Evolutionary conservation across 2,329 filamentous ascomycete species (phyloP).

Genomic region (Coleophoma eucalyptorum): DNA sequence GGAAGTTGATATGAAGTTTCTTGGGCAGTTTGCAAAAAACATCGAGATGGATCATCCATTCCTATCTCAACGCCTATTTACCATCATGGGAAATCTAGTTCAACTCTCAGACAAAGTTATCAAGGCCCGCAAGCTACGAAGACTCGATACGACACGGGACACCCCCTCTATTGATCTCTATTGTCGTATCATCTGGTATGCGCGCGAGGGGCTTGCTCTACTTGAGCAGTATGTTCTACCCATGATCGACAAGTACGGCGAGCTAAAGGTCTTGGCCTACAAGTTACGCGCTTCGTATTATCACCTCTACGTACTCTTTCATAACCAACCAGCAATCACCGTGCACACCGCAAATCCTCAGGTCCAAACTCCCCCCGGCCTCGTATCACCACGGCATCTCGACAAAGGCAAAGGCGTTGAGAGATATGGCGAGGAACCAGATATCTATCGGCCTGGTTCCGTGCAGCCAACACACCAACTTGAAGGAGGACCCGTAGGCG

Average conservation of each 20-base stretch:
- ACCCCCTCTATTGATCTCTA: constrained; percentile 81
- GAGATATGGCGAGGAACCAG: constrained; percentile 8
- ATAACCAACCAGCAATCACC: constrained; percentile 76
- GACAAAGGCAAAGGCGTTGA: constrained; percentile 26
- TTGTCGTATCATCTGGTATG: constrained; percentile 91
- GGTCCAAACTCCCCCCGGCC: constrained; percentile 34
- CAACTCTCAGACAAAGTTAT: constrained; percentile 82
- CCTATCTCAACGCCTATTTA: constrained; percentile 80
- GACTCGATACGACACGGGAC: constrained; percentile 73
- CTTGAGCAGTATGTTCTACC: constrained; percentile 86
- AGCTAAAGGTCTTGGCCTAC: constrained; percentile 84
- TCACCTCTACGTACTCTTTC: constrained; percentile 94
- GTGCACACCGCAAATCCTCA: constrained; percentile 17
- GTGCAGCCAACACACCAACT: constrained; percentile 27
- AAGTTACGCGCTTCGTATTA: constrained; percentile 94
- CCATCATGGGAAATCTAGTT: constrained; percentile 85
- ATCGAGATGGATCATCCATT: constrained; percentile 75
- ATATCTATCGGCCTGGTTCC: constrained; percentile 21
- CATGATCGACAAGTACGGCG: constrained; percentile 72
- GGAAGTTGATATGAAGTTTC: constrained; percentile 95
- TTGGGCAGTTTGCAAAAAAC: constrained; percentile 80
- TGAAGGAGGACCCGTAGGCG: constrained; percentile 41
- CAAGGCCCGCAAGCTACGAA: constrained; percentile 76
- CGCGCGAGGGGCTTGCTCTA: constrained; percentile 84
- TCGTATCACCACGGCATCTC: constrained; percentile 24